phyloP scores from a whole-genome alignment of 306 rosid genomes.

The Cucurbita moschata region DNA sequence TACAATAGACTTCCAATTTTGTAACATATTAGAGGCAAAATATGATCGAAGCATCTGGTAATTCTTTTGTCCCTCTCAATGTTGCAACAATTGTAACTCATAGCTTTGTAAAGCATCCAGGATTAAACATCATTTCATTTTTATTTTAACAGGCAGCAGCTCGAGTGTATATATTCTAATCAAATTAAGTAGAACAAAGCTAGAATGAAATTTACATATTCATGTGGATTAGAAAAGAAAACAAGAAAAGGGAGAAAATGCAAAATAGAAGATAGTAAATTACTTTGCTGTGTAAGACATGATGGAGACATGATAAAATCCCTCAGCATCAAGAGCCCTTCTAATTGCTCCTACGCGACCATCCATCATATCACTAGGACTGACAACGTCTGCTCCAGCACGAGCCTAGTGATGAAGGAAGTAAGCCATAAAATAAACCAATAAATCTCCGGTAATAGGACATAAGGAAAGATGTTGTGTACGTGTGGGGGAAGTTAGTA shows the following conservation, averaged over 20 bases:
- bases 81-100: neutral
- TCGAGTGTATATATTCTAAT: neutral
- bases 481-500: neutral
- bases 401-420: slow-evolving; percentile 43
- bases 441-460: neutral
- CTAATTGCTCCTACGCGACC: slow-evolving; percentile 92
- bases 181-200: neutral
- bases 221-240: neutral
- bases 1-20: neutral
- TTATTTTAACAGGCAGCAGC: neutral
- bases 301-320: slow-evolving; percentile 80
- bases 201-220: neutral
- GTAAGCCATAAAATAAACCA: neutral
- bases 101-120: neutral
- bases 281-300: slow-evolving; percentile 97
- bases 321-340: slow-evolving; percentile 87
- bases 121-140: neutral
- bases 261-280: neutral
- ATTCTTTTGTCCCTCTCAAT: neutral
- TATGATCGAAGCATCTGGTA: neutral
- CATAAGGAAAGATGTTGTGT: neutral
- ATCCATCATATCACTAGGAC: slow-evolving; percentile 99
- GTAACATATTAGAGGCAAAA: neutral
- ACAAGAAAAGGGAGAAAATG: neutral
- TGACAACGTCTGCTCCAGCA: slow-evolving; percentile 95